These are phyloP conservation scores for Salix viminalis DNA, from an alignment of 345 rosid genomes.

Conservation along the genomic window DNA sequence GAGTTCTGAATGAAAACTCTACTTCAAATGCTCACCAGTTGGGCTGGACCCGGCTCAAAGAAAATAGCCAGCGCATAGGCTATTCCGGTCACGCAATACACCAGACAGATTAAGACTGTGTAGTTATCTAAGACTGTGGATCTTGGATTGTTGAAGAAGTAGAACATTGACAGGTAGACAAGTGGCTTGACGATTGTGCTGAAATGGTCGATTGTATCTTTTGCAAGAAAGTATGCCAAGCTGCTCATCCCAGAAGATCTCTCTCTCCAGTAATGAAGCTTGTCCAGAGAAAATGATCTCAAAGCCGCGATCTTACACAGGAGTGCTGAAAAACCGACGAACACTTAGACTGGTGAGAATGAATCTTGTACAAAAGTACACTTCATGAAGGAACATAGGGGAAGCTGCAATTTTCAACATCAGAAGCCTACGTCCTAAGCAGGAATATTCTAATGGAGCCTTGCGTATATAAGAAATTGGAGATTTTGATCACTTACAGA, in stretches of 20 bases:
- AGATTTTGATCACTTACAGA: conserved; percentile 61
- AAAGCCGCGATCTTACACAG: conserved; percentile 89
- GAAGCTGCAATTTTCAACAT: background rate
- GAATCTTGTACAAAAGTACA: background rate
- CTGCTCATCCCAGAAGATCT: conserved; percentile 95
- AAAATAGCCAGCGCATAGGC: conserved; percentile 74
- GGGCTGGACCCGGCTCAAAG: conserved; percentile 89
- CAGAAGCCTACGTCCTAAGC: background rate
- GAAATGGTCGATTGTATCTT: conserved; percentile 91
- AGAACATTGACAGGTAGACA: conserved; percentile 92
- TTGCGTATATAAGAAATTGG: background rate
- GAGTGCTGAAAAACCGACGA: conserved; percentile 57
- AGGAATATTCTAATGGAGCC: background rate
- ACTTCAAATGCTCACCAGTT: conserved; percentile 59
- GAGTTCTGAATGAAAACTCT: background rate
- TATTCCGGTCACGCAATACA: conserved; percentile 92
- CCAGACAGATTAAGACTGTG: conserved; percentile 69
- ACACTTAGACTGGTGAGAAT: background rate
- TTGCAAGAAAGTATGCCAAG: conserved; percentile 82
- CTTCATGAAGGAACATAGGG: background rate
- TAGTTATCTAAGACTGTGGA: conserved; percentile 75
- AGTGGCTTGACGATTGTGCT: conserved; percentile 81
- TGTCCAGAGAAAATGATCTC: conserved; percentile 86
- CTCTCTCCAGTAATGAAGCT: conserved; percentile 94
- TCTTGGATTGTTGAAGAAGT: conserved; percentile 96